Percentiles rank a stretch among this genome's conserved stretches.
phyloP scores from a whole-genome alignment of 2,329 filamentous ascomycete species.

The Ceratocystis cacaofunesta region DNA sequence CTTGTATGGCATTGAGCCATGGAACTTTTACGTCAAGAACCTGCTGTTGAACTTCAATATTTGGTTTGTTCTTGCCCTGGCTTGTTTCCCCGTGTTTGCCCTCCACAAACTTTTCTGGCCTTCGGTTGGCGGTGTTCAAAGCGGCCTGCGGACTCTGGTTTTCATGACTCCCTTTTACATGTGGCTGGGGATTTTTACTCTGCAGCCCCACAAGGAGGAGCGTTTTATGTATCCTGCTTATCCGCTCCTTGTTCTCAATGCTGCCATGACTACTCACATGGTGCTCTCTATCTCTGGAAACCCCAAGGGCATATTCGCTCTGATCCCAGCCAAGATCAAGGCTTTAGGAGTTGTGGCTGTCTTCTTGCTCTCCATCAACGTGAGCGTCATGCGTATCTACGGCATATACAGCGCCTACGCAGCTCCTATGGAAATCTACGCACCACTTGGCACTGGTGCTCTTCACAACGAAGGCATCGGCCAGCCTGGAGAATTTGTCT shows the following conservation, averaged over 20 bases:
- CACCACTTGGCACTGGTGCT: constrained; percentile 44
- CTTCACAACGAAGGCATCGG: constrained; percentile 36
- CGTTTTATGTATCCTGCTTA: constrained; percentile 97
- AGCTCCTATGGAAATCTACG: constrained; percentile 60
- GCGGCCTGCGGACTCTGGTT: constrained; percentile 58
- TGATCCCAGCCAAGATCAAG: constrained; percentile 62
- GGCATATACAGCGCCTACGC: constrained; percentile 71
- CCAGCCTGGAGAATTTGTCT: constrained; percentile 53
- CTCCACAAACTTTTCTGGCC: constrained; percentile 53
- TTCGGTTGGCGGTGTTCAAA: constrained; percentile 48
- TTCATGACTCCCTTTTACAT: constrained; percentile 81
- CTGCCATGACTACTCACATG: constrained; percentile 70
- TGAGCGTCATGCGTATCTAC: constrained; percentile 57
- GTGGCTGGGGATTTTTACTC: constrained; percentile 81
- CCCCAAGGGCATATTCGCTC: constrained; percentile 50
- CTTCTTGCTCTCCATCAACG: constrained; percentile 47
- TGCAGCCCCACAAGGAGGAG: constrained; percentile 94
- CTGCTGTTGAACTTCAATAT: constrained; percentile 87
- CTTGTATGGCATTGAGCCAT: constrained; percentile 90
- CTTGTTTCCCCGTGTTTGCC: constrained; percentile 59
- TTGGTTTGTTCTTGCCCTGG: constrained; percentile 72
- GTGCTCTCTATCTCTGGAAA: constrained; percentile 61
- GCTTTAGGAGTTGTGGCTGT: constrained; percentile 44
- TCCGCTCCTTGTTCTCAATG: constrained; percentile 77
- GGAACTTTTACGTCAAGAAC: constrained; percentile 93